phyloP scores from a whole-genome alignment of 768 basidiomycete species.

The Trametes cinnabarina region DNA sequence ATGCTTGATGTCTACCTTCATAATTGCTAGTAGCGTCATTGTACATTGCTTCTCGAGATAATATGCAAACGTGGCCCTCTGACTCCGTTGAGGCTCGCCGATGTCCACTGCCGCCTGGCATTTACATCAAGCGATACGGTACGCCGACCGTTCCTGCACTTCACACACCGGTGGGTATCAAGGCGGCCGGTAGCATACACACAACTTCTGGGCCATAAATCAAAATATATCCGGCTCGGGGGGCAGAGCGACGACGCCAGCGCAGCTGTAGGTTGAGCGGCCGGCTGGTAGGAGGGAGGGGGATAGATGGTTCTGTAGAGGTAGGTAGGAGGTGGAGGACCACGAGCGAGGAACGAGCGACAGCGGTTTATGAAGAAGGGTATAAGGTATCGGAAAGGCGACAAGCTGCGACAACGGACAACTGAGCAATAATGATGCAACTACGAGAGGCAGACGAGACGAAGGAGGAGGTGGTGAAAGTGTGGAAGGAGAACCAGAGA shows the following conservation, averaged over 20 bases:
- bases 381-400: constrained; percentile 19
- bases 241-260: neutral
- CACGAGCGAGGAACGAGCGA: constrained; percentile 21
- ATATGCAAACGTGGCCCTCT: no score
- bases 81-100: no score
- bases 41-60: neutral
- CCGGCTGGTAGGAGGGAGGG: neutral
- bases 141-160: neutral
- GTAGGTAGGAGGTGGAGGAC: neutral
- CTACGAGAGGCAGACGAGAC: neutral
- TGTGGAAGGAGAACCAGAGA: no score
- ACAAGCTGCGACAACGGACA: constrained; percentile 13
- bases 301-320: neutral
- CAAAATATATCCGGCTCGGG: constrained; percentile 8
- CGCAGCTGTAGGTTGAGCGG: neutral
- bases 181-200: constrained; percentile 16
- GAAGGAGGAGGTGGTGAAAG: neutral
- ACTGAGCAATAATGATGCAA: constrained; percentile 20
- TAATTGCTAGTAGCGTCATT: neutral
- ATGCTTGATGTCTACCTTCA: neutral
- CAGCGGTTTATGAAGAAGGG: constrained; percentile 24
- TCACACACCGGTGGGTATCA: constrained; percentile 8
- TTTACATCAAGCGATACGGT: no score
- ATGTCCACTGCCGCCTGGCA: no score
- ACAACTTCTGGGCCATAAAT: constrained; percentile 8